A percentile compares a stretch with the other conserved stretches of the same genome.
These are phyloP conservation scores for Iberis pinnata DNA, from an alignment of 345 rosid genomes.

Conservation along the genomic window DNA sequence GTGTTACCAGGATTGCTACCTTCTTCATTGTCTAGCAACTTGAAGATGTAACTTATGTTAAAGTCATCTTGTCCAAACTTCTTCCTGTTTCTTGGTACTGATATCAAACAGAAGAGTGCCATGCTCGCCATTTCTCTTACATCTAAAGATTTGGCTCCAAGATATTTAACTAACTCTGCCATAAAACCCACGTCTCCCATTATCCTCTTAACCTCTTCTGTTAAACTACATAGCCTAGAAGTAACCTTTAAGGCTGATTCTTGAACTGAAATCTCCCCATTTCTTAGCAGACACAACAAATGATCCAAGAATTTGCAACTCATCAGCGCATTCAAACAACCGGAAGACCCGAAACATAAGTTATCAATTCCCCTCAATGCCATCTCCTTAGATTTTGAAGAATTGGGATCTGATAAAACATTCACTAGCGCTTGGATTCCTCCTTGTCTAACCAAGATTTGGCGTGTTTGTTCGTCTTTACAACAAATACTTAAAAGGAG, in stretches of 20 bases:
- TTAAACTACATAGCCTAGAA: constrained; percentile 45
- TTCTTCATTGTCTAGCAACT: constrained; percentile 55
- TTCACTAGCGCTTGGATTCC: constrained; percentile 53
- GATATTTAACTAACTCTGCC: constrained; percentile 64
- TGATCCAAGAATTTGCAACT: constrained; percentile 53
- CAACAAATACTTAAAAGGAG: constrained; percentile 53
- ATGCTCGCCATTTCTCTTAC: constrained; percentile 72
- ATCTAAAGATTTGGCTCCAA: constrained; percentile 66
- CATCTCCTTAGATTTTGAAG: constrained; percentile 58
- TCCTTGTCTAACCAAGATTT: constrained; percentile 50
- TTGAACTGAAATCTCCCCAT: constrained; percentile 66
- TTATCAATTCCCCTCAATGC: constrained; percentile 62
- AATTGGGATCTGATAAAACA: constrained; percentile 48
- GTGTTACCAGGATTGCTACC: constrained; percentile 40
- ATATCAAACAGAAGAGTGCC: constrained; percentile 50
- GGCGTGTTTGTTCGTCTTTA: constrained; percentile 56
- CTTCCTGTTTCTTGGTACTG: constrained; percentile 59
- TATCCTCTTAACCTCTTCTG: constrained; percentile 58
- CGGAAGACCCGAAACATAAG: constrained; percentile 55
- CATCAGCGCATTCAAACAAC: constrained; percentile 37
- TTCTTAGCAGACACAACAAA: constrained; percentile 44
- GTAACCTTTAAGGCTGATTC: constrained; percentile 70
- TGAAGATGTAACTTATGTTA: constrained; percentile 52
- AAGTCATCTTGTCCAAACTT: constrained; percentile 62
- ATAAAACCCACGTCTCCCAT: constrained; percentile 82